Base-by-base conservation (phyloP, 108 stramenopile genomes). In the Mediolabrus comicus region DNA sequence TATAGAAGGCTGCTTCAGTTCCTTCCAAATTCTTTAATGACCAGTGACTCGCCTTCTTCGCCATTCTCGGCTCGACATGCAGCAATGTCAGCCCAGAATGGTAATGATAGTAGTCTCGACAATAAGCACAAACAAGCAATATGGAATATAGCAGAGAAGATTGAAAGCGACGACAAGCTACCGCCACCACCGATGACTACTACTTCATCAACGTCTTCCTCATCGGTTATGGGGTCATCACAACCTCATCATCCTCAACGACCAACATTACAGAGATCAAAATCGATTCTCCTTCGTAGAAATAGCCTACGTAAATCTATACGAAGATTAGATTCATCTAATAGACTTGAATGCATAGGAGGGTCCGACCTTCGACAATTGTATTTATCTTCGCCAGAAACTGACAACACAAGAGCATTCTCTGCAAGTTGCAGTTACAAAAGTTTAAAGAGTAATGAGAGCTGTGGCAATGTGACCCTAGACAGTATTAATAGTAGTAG, bases 321-420 rank as follows among this genome's bases (percentile, higher is more conserved):
- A n/a, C 52, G 49, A 14, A 36, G 61, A 11, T 57, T 71, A 30
- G 46, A 60, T 29, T 62, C 61, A 33, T 62, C 61, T 25, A 24
- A 53, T 8, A 58, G 71, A 30, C 71, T 71, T 33, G 41, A n/a
- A n/a, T n/a, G 49, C 34, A 28, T 63, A 0, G 41, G 49, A 26
- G 71, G 71, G 38, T 71, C 71, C 3, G 71, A 71, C 26, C 31
- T 71, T 14, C 19, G 71, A 10, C 71, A 71, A 61, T 61, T 71
- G 33, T 71, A 71, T 53, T 54, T 71, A 30, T 71, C 71, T 0
- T 51, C 61, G 13, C 71, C 71, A 19, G 71, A 71, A 56, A 34
- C 24, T 29, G 71, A 71, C 30, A 52, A 53, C 0, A 19, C 55
- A 9, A 24, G 39, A 28, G 9, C 56, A 4, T 34, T 62, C 11